Evolutionary conservation across 768 basidiomycete species (phyloP).

Genomic region (Tephrocybe sp.): DNA sequence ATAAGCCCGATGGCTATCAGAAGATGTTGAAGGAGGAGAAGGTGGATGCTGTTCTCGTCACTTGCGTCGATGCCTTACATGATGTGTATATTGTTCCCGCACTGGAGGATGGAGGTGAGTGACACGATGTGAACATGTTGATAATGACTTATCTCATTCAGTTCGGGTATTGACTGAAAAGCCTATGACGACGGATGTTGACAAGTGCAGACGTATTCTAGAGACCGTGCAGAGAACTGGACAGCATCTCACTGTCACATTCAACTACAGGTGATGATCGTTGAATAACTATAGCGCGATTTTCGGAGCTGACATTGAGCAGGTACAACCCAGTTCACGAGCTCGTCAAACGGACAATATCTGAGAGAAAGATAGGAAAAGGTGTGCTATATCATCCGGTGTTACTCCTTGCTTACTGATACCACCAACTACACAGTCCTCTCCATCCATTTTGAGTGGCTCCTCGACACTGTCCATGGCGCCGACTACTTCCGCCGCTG

Average conservation of each 20-base stretch:
- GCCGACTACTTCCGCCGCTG: constrained; percentile 54
- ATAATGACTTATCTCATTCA: constrained; percentile 6
- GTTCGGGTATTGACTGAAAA: constrained; percentile 54
- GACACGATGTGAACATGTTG: background rate
- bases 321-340: constrained; percentile 50
- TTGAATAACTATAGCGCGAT: background rate
- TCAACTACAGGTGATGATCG: constrained; percentile 36
- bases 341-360: constrained; percentile 45
- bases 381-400: constrained; percentile 15
- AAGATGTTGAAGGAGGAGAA: constrained; percentile 45
- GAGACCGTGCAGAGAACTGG: constrained; percentile 44
- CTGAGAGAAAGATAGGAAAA: constrained; percentile 46
- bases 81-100: constrained; percentile 47
- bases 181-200: constrained; percentile 52
- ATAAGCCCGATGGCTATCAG: constrained; percentile 38
- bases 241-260: constrained; percentile 39
- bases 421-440: constrained; percentile 27
- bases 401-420: background rate
- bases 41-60: constrained; percentile 48
- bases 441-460: constrained; percentile 54
- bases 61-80: constrained; percentile 49
- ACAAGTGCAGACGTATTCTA: constrained; percentile 45
- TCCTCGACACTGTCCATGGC: constrained; percentile 52
- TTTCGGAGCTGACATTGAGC: background rate
- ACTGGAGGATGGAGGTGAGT: constrained; percentile 39